Evolutionary conservation across 2,329 filamentous ascomycete species (phyloP).

Genomic region (Ceratocystis albifundus): DNA sequence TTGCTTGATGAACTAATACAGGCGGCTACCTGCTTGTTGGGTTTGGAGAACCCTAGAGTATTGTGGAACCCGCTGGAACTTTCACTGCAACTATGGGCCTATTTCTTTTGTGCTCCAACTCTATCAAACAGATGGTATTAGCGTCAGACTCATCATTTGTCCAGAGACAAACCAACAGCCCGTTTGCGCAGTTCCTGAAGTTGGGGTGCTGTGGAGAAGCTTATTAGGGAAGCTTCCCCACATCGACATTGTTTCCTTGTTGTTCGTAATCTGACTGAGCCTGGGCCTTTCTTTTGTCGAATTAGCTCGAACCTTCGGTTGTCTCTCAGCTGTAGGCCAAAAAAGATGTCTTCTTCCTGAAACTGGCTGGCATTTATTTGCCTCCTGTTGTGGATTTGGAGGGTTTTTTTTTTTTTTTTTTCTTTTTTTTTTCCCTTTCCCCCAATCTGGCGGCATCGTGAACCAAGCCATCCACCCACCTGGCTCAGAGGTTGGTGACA

Average conservation of each 20-base stretch:
- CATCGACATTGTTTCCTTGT: background rate
- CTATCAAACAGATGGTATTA: background rate
- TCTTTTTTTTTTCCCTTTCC: no score
- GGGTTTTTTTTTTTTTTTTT: no score
- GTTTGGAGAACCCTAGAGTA: background rate
- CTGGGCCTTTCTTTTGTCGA: background rate
- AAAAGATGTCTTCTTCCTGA: background rate
- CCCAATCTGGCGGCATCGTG: background rate
- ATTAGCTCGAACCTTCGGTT: background rate
- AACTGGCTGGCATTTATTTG: background rate
- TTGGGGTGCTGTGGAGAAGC: background rate
- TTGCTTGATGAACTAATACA: background rate
- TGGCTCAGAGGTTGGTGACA: background rate
- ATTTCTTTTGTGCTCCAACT: background rate
- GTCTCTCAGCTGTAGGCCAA: background rate
- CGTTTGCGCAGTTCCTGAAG: background rate
- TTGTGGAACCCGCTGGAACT: constrained; percentile 4
- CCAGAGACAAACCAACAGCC: background rate
- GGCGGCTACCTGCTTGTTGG: background rate
- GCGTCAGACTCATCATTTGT: background rate
- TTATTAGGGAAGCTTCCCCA: background rate
- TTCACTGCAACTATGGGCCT: background rate
- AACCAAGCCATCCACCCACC: background rate
- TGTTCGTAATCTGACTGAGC: no score
- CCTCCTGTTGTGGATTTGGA: background rate